Conservation (phyloP, 805 yeast species). For the Priceomyces fermenticarens region DNA sequence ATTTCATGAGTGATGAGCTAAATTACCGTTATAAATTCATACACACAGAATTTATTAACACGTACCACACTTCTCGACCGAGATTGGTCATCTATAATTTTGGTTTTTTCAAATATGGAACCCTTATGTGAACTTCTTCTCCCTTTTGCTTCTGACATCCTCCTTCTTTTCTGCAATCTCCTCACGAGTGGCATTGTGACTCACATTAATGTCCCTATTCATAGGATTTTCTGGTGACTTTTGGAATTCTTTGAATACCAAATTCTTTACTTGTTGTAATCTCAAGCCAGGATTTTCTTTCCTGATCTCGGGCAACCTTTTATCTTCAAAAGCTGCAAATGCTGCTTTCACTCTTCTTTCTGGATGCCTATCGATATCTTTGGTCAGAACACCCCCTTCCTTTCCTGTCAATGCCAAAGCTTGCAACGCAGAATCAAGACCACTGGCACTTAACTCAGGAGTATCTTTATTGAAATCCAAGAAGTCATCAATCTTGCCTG, state of each 20-base stretch:
- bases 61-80: too few species aligned
- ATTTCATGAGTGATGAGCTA: too few species aligned
- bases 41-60: too few species aligned
- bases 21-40: too few species aligned
- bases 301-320: slow-evolving; percentile 67
- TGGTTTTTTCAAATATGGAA: not conserved
- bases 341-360: slow-evolving; percentile 89
- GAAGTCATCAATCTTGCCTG: slow-evolving; percentile 68
- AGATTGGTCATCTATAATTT: too few species aligned
- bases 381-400: slow-evolving; percentile 53
- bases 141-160: slow-evolving; percentile 50
- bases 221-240: slow-evolving; percentile 80
- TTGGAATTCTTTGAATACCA: slow-evolving; percentile 75
- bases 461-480: slow-evolving; percentile 48
- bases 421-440: slow-evolving; percentile 74
- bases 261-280: slow-evolving; percentile 71
- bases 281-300: slow-evolving; percentile 79
- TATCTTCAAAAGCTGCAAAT: slow-evolving; percentile 64
- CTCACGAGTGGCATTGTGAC: slow-evolving; percentile 56
- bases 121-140: slow-evolving; percentile 28
- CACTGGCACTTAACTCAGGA: slow-evolving; percentile 62
- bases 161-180: slow-evolving; percentile 48
- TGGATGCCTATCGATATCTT: slow-evolving; percentile 80
- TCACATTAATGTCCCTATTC: slow-evolving; percentile 67
- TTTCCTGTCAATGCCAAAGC: slow-evolving; percentile 66